Conservation (phyloP, 352 stramenopile species). For the Phytophthora cryptogea region DNA sequence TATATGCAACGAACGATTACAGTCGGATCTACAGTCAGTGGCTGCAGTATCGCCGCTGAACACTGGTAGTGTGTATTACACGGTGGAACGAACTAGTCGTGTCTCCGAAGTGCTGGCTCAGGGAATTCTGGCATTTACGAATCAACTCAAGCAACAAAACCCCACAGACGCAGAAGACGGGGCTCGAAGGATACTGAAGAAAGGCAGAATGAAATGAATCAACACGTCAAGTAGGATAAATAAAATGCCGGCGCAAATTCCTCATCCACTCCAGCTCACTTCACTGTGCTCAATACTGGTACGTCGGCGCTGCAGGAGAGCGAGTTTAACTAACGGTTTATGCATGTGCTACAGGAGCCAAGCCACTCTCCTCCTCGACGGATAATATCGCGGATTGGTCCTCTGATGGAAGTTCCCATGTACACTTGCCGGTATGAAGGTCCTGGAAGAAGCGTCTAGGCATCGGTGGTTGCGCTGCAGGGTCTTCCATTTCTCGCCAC, state of each 20-base stretch:
- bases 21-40: conserved; percentile 46
- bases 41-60: conserved; percentile 10
- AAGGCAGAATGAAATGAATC: conserved; percentile 30
- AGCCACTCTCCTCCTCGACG: neutral
- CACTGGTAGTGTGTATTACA: conserved; percentile 8
- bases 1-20: conserved; percentile 56
- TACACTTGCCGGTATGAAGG: conserved; percentile 38
- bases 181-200: conserved; percentile 27
- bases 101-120: conserved; percentile 46
- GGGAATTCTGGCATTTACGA: conserved; percentile 42
- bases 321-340: conserved; percentile 20
- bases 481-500: conserved; percentile 62
- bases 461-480: conserved; percentile 19
- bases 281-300: conserved; percentile 13
- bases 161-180: conserved; percentile 36
- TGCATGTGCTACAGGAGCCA: conserved; percentile 8
- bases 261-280: conserved; percentile 8
- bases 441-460: conserved; percentile 55
- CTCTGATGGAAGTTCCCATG: conserved; percentile 35
- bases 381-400: neutral
- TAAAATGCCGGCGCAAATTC: conserved; percentile 39
- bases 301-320: conserved; percentile 15
- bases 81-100: conserved; percentile 37
- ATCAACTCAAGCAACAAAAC: conserved; percentile 27
- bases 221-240: conserved; percentile 49